Percentiles rank a stretch among this genome's conserved stretches.
Evolutionary conservation across 2,329 filamentous ascomycete species (phyloP).

Genomic region (Monosporascus sp.): DNA sequence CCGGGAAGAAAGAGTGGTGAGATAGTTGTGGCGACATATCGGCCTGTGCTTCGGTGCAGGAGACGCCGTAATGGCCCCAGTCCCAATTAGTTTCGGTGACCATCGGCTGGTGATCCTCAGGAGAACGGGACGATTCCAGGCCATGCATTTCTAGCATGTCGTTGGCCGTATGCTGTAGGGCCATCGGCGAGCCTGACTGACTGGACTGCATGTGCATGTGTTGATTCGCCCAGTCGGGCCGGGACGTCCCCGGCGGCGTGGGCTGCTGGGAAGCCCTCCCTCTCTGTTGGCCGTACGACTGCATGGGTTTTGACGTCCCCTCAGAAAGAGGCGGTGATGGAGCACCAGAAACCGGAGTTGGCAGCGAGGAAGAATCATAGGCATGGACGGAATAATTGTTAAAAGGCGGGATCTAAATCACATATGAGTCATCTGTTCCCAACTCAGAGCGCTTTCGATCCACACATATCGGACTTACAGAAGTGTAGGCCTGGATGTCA

Average conservation of each 20-base stretch:
- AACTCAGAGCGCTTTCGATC: background rate
- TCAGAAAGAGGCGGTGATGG: conserved; percentile 44
- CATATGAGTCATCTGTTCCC: conserved; percentile 9
- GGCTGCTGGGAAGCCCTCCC: conserved; percentile 36
- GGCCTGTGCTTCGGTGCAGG: conserved; percentile 20
- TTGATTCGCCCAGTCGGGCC: conserved; percentile 40
- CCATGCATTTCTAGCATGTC: conserved; percentile 34
- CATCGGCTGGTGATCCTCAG: conserved; percentile 26
- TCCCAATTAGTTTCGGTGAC: conserved; percentile 26
- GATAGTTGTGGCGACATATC: conserved; percentile 25
- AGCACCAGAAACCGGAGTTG: conserved; percentile 46
- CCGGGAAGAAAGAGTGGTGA: conserved; percentile 16
- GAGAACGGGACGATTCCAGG: conserved; percentile 28
- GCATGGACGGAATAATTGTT: conserved; percentile 28
- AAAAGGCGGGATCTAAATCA: conserved; percentile 30
- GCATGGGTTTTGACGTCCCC: conserved; percentile 33
- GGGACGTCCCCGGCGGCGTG: conserved; percentile 42
- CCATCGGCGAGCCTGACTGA: conserved; percentile 41
- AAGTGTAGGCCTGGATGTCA: conserved; percentile 21
- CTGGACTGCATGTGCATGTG: conserved; percentile 35
- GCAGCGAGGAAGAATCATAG: conserved; percentile 37
- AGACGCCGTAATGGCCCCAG: conserved; percentile 32
- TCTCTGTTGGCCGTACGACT: conserved; percentile 33
- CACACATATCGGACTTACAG: conserved; percentile 16
- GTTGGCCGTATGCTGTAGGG: conserved; percentile 31